A percentile compares a stretch with the other conserved stretches of the same genome.
Conservation (phyloP, 176 grass and related monocot species). For the Cenchrus purpureus region DNA sequence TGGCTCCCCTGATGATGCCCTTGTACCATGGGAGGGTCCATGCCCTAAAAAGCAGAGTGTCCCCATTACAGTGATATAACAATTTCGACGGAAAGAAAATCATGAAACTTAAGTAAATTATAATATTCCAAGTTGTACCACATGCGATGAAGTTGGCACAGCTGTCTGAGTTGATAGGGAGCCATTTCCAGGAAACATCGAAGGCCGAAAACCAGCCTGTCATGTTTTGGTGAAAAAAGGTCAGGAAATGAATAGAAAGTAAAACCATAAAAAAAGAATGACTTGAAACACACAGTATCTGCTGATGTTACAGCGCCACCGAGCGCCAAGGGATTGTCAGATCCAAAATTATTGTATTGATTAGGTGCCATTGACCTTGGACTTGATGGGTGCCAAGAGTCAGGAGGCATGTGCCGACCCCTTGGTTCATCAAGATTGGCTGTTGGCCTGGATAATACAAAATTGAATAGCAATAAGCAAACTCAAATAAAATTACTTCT, state of each 20-base stretch:
- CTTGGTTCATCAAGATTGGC: slow-evolving; percentile 89
- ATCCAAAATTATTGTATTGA: slow-evolving; percentile 71
- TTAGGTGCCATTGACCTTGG: slow-evolving; percentile 66
- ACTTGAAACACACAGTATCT: slow-evolving; percentile 66
- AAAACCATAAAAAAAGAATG: slow-evolving; percentile 34
- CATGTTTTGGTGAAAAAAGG: slow-evolving; percentile 26
- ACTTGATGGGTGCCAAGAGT: slow-evolving; percentile 75
- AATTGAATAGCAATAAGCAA: slow-evolving; percentile 30
- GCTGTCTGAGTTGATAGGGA: slow-evolving; percentile 59
- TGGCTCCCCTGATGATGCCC: slow-evolving; percentile 62
- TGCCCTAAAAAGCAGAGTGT: slow-evolving; percentile 52
- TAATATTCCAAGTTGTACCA: slow-evolving; percentile 54
- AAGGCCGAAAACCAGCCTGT: slow-evolving; percentile 62
- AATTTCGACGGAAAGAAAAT: slow-evolving; percentile 31
- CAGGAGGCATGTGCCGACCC: slow-evolving; percentile 58
- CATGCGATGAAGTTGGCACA: slow-evolving; percentile 65
- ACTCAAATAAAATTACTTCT: not conserved
- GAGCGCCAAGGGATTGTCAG: slow-evolving; percentile 56
- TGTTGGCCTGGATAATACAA: slow-evolving; percentile 63
- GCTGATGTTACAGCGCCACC: slow-evolving; percentile 57
- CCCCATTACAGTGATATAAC: slow-evolving; percentile 24
- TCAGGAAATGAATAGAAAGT: slow-evolving; percentile 38
- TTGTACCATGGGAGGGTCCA: slow-evolving; percentile 65
- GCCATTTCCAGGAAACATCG: slow-evolving; percentile 59
- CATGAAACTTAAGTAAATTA: slow-evolving; percentile 7